phyloP scores from a whole-genome alignment of 2,329 filamentous ascomycete species.

The Aspergillus hiratsukae region DNA sequence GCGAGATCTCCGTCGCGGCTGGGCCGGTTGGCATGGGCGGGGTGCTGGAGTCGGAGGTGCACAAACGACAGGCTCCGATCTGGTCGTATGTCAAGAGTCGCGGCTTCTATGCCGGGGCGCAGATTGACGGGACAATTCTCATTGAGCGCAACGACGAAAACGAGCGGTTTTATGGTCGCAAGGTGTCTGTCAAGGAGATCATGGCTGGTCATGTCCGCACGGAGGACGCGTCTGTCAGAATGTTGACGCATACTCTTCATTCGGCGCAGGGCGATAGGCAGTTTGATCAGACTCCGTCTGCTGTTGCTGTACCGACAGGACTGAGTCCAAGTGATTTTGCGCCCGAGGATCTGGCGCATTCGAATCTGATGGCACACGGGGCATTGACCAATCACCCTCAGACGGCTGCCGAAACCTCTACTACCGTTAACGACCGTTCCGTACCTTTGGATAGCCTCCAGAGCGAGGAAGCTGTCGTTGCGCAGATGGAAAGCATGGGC shows the following conservation, averaged over 20 bases:
- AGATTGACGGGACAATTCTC: constrained; percentile 79
- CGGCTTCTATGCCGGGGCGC: constrained; percentile 79
- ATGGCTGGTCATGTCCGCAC: constrained; percentile 49
- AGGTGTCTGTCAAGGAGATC: constrained; percentile 56
- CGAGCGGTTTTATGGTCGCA: constrained; percentile 70
- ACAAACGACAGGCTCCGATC: constrained; percentile 64
- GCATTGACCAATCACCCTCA: background rate
- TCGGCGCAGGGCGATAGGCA: constrained; percentile 6
- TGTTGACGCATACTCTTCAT: constrained; percentile 4
- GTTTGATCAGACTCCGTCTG: constrained; percentile 5
- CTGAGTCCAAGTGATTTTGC: constrained; percentile 6
- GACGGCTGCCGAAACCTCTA: background rate
- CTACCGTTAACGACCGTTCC: background rate
- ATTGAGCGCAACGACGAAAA: constrained; percentile 82
- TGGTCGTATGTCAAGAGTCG: constrained; percentile 85
- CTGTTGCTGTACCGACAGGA: constrained; percentile 1
- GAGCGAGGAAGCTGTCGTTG: background rate
- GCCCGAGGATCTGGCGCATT: background rate
- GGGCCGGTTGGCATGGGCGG: constrained; percentile 75
- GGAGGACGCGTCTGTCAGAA: constrained; percentile 1
- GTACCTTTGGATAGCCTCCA: background rate
- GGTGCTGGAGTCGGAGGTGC: constrained; percentile 62
- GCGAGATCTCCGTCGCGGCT: constrained; percentile 69
- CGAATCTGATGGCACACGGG: background rate
- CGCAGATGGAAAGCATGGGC: background rate